These are phyloP conservation scores for Quercus gilva DNA, from an alignment of 306 rosid species.

Conservation along the genomic window DNA sequence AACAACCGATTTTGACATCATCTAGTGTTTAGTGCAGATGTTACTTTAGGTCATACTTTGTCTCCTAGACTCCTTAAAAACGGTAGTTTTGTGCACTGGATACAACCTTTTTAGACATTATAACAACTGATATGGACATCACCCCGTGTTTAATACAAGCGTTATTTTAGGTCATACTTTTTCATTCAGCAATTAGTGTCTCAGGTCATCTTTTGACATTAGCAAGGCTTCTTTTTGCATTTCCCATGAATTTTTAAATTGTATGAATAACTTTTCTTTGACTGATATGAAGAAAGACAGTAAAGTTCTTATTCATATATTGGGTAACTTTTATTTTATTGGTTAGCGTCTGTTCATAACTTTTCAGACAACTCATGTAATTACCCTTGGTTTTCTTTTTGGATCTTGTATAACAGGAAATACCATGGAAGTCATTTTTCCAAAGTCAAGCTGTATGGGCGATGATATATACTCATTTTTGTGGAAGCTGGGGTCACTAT, in stretches of 20 bases:
- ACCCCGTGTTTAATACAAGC: background rate
- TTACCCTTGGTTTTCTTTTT: slow-evolving; percentile 22
- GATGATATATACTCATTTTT: slow-evolving; percentile 92
- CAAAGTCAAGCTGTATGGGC: slow-evolving; percentile 94
- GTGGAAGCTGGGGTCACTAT: slow-evolving; percentile 99
- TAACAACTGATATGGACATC: background rate
- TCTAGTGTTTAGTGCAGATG: too few species aligned
- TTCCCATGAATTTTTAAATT: background rate
- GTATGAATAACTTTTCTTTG: background rate
- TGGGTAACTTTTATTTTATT: background rate
- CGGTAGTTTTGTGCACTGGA: too few species aligned
- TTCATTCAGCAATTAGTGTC: background rate
- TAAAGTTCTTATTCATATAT: background rate
- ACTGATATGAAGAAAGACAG: background rate
- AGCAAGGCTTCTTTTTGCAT: background rate
- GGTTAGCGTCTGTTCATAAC: background rate
- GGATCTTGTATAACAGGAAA: slow-evolving; percentile 50
- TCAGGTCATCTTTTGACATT: background rate
- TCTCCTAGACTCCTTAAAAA: too few species aligned
- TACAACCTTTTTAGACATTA: background rate
- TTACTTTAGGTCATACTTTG: too few species aligned
- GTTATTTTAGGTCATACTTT: background rate
- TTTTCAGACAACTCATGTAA: background rate
- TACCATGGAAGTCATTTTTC: slow-evolving; percentile 89
- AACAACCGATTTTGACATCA: too few species aligned